These are phyloP conservation scores for Magnaporthiopsis rhizophila DNA, from an alignment of 2,329 filamentous ascomycete genomes.

Conservation along the genomic window DNA sequence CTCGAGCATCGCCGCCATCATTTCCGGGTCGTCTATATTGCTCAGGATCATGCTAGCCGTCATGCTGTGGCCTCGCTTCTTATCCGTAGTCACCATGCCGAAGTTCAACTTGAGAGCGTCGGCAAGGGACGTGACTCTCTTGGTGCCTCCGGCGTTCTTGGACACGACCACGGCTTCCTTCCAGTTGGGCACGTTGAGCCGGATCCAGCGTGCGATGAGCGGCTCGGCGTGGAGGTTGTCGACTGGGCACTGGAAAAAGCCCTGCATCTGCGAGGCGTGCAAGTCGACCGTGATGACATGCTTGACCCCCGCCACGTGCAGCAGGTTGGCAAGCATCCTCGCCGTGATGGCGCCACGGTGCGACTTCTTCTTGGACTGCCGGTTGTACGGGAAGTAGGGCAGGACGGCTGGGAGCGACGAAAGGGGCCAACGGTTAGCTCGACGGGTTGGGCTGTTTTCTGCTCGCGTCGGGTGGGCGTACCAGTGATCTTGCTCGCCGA, in stretches of 20 bases:
- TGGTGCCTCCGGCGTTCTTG: constrained; percentile 96
- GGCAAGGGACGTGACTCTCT: constrained; percentile 90
- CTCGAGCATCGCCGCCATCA: background rate
- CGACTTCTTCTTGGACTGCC: constrained; percentile 98
- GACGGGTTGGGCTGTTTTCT: background rate
- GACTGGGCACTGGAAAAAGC: constrained; percentile 95
- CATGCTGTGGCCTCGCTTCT: constrained; percentile 58
- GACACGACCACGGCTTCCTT: constrained; percentile 90
- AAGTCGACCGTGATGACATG: constrained; percentile 97
- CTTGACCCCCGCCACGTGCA: constrained; percentile 88
- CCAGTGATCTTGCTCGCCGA: constrained; percentile 95
- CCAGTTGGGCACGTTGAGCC: constrained; percentile 81
- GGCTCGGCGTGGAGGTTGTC: constrained; percentile 97
- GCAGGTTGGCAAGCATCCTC: constrained; percentile 91
- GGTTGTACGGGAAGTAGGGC: constrained; percentile 97
- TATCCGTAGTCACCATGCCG: constrained; percentile 86
- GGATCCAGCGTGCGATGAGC: constrained; percentile 91
- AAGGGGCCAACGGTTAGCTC: background rate
- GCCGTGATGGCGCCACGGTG: constrained; percentile 94
- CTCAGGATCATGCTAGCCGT: constrained; percentile 70
- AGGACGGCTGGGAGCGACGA: constrained; percentile 55
- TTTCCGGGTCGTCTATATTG: constrained; percentile 47
- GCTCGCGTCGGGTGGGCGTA: constrained; percentile 33
- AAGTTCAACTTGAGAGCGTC: constrained; percentile 97
- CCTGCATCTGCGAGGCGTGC: constrained; percentile 98